These are phyloP conservation scores for Pythium aquatile DNA, from an alignment of 352 stramenopile species.

Conservation along the genomic window DNA sequence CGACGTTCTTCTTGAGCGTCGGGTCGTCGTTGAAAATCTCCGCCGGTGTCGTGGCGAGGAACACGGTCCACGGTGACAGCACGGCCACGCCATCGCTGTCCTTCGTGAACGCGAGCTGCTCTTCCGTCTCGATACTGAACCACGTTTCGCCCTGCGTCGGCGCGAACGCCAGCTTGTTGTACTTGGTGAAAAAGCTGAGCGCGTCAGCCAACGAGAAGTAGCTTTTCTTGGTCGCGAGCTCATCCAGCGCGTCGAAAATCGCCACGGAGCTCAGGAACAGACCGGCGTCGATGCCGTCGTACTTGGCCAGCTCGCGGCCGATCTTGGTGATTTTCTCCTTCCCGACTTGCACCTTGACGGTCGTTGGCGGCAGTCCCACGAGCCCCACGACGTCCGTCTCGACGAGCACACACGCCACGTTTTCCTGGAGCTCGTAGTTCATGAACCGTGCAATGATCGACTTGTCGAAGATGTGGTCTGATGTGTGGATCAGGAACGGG, in stretches of 20 bases:
- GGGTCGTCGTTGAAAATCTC: constrained; percentile 34
- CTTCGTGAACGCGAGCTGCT: constrained; percentile 75
- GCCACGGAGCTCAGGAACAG: constrained; percentile 66
- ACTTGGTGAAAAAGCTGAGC: constrained; percentile 65
- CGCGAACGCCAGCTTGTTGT: constrained; percentile 62
- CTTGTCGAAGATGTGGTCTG: constrained; percentile 41
- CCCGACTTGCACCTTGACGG: constrained; percentile 61
- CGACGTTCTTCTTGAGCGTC: constrained; percentile 65
- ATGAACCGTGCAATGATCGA: constrained; percentile 66
- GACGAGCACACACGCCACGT: constrained; percentile 67
- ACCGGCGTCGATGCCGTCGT: constrained; percentile 68
- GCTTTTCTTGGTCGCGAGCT: constrained; percentile 52
- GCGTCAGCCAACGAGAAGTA: constrained; percentile 81
- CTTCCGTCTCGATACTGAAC: constrained; percentile 83
- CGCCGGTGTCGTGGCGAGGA: constrained; percentile 61
- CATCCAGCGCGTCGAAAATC: constrained; percentile 69
- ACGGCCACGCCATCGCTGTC: constrained; percentile 65
- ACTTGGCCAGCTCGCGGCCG: constrained; percentile 46
- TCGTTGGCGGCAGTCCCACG: constrained; percentile 54
- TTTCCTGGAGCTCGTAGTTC: constrained; percentile 53
- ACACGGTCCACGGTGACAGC: constrained; percentile 75
- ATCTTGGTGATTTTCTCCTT: constrained; percentile 64
- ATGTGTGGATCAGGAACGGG: constrained; percentile 37
- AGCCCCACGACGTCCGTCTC: constrained; percentile 68
- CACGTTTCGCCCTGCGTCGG: constrained; percentile 69